phyloP scores from a whole-genome alignment of 2,329 filamentous ascomycete species.

The Cladophialophora carrionii region DNA sequence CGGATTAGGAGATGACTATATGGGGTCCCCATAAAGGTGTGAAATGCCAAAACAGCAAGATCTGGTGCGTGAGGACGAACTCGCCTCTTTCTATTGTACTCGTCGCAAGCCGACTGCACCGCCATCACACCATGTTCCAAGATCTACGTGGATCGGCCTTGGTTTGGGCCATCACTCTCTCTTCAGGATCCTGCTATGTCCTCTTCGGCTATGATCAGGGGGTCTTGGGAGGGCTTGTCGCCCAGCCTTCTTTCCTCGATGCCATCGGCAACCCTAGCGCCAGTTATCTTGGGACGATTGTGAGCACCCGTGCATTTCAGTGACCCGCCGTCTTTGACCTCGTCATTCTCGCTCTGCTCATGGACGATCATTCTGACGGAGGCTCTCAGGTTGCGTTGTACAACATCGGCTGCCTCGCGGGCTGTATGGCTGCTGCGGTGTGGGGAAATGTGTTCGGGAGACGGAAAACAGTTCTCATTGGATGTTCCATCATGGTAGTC shows the following conservation, averaged over 20 bases:
- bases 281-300: constrained; percentile 55
- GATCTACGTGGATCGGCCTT: constrained; percentile 20
- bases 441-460: constrained; percentile 45
- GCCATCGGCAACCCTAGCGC: constrained; percentile 40
- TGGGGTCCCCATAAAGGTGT: constrained; percentile 11
- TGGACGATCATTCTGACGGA: background rate
- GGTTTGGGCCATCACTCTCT: constrained; percentile 23
- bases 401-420: constrained; percentile 49
- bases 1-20: background rate
- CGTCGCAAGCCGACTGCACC: background rate
- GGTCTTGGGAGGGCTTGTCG: constrained; percentile 53
- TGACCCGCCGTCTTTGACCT: background rate
- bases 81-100: background rate
- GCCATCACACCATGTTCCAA: constrained; percentile 4
- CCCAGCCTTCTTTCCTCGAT: constrained; percentile 53
- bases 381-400: constrained; percentile 39
- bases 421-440: constrained; percentile 45
- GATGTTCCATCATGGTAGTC: constrained; percentile 56
- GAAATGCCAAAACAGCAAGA: background rate
- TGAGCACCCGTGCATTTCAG: constrained; percentile 43
- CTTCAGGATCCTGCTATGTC: constrained; percentile 36
- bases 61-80: background rate
- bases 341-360: background rate
- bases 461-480: constrained; percentile 58
- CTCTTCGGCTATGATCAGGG: constrained; percentile 41